Percentiles rank a stretch among this genome's conserved stretches.
Evolutionary conservation across 306 rosid species (phyloP).

Genomic region (Purshia tridentata): DNA sequence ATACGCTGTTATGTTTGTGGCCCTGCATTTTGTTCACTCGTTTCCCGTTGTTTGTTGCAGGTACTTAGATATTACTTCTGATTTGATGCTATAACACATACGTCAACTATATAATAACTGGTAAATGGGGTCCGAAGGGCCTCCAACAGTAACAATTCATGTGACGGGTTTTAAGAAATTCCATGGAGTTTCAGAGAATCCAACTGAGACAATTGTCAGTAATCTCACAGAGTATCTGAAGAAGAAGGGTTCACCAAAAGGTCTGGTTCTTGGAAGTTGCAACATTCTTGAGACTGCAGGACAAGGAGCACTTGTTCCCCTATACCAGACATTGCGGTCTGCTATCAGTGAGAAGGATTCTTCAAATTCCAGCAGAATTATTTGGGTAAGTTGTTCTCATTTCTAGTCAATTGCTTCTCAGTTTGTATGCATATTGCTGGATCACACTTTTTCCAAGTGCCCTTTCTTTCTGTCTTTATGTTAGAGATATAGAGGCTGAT

Average conservation of each 20-base stretch:
- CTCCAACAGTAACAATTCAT: conserved; percentile 69
- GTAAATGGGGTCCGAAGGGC: conserved; percentile 94
- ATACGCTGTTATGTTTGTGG: neutral
- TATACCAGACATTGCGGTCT: conserved; percentile 65
- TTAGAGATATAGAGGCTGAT: neutral
- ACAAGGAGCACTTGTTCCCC: conserved; percentile 59
- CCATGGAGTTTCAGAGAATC: conserved; percentile 95
- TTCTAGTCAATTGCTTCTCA: conserved; percentile 9
- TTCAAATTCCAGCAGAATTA: conserved; percentile 50
- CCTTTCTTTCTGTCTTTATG: neutral
- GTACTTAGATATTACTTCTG: conserved; percentile 34
- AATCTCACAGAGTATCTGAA: conserved; percentile 64
- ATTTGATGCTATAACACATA: conserved; percentile 33
- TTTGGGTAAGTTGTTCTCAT: conserved; percentile 62
- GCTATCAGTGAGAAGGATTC: conserved; percentile 50
- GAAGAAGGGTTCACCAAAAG: conserved; percentile 77
- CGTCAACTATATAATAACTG: conserved; percentile 28
- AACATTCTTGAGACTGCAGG: conserved; percentile 93
- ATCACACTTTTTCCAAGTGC: conserved; percentile 1
- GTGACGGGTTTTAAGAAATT: conserved; percentile 95
- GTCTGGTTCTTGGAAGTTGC: conserved; percentile 75
- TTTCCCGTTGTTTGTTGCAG: conserved; percentile 35
- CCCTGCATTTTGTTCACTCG: conserved; percentile 8
- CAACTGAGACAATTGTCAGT: conserved; percentile 72
- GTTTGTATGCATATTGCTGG: neutral